Conservation (phyloP, 2,329 filamentous ascomycete species). For the Cercospora beticola region DNA sequence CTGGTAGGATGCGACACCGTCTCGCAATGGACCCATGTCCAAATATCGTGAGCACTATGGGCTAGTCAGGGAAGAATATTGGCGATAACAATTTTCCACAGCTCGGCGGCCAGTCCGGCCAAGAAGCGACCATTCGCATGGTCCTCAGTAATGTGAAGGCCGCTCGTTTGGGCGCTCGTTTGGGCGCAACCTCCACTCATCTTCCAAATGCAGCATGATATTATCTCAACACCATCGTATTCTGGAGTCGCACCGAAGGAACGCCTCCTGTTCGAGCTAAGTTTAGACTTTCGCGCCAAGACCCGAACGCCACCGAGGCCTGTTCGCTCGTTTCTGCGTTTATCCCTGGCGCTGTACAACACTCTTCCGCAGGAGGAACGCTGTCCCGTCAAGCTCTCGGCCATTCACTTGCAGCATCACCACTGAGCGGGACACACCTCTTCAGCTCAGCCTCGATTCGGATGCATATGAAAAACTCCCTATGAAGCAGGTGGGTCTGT, state of each 20-base stretch:
- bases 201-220: background rate
- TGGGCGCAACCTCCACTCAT: background rate
- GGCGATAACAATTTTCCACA: background rate
- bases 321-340: background rate
- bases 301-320: background rate
- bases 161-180: background rate
- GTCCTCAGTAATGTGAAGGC: background rate
- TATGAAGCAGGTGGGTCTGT: constrained; percentile 19
- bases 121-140: background rate
- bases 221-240: constrained; percentile 9
- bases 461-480: constrained; percentile 11
- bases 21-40: background rate
- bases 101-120: background rate
- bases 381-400: constrained; percentile 6
- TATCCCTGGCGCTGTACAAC: constrained; percentile 12
- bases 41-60: background rate
- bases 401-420: constrained; percentile 6
- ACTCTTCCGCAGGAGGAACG: constrained; percentile 12
- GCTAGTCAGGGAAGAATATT: constrained; percentile 7
- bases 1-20: background rate
- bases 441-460: background rate
- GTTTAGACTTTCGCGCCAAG: background rate
- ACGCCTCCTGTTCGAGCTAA: constrained; percentile 10
- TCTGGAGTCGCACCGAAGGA: constrained; percentile 19
- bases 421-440: constrained; percentile 8